These are phyloP conservation scores for Skeletonema potamos DNA, from an alignment of 108 stramenopile species.

Conservation along the genomic window DNA sequence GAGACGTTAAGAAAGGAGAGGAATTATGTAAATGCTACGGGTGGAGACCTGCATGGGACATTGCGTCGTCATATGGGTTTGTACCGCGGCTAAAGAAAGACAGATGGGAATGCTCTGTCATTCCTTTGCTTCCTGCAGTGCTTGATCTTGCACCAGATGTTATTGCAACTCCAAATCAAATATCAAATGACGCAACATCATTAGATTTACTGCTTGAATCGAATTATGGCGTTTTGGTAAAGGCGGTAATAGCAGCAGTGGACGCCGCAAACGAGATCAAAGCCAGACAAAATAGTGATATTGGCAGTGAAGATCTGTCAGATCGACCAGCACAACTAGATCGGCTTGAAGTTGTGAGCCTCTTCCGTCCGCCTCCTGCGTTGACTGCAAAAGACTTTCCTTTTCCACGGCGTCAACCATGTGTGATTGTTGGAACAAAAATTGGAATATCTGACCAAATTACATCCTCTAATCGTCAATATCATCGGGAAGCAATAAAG, in stretches of 20 bases:
- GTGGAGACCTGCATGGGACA: constrained; percentile 48
- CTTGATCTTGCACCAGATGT: constrained; percentile 28
- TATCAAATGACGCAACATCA: constrained; percentile 1
- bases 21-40: constrained; percentile 44
- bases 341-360: constrained; percentile 25
- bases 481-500: constrained; percentile 25
- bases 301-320: neutral
- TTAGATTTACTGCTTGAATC: constrained; percentile 36
- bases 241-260: constrained; percentile 29
- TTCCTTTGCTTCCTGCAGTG: constrained; percentile 41
- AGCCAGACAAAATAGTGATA: constrained; percentile 1
- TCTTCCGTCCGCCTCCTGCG: constrained; percentile 30
- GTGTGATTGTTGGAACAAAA: constrained; percentile 41
- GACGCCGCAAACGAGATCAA: constrained; percentile 21
- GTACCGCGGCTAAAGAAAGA: constrained; percentile 28
- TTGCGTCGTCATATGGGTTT: constrained; percentile 41
- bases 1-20: constrained; percentile 35
- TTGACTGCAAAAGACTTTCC: constrained; percentile 17
- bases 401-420: constrained; percentile 43
- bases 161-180: constrained; percentile 10
- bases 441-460: constrained; percentile 1
- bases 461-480: neutral
- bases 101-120: constrained; percentile 42
- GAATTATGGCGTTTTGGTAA: constrained; percentile 41
- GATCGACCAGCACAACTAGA: constrained; percentile 15